Conservation (phyloP, 2,329 filamentous ascomycete species). For the Colletotrichum lentis region DNA sequence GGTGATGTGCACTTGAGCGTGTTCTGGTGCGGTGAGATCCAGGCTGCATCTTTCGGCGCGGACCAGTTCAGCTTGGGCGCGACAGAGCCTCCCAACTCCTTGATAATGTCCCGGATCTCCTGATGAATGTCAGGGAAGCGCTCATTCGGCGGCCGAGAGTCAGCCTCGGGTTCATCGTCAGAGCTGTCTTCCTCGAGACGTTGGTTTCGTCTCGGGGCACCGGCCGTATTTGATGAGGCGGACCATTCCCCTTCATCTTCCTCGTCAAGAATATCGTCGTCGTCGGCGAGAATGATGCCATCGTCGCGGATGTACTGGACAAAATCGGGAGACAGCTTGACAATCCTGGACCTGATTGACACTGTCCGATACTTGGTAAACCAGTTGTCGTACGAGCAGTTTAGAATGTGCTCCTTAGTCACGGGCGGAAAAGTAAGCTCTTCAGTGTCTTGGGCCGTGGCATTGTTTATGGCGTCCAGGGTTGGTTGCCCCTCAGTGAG, state of each 20-base stretch:
- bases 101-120: constrained; percentile 78
- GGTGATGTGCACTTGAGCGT: constrained; percentile 88
- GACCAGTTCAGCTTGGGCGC: constrained; percentile 98
- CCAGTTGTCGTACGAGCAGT: constrained; percentile 95
- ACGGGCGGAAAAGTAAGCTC: constrained; percentile 80
- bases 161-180: constrained; percentile 59
- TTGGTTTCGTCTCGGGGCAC: constrained; percentile 40
- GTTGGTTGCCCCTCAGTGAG: constrained; percentile 37
- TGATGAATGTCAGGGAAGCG: constrained; percentile 78
- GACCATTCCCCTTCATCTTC: constrained; percentile 65
- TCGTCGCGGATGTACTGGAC: constrained; percentile 89
- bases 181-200: constrained; percentile 53
- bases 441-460: constrained; percentile 36
- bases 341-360: constrained; percentile 85
- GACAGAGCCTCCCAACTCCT: constrained; percentile 83
- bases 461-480: constrained; percentile 26
- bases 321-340: constrained; percentile 79
- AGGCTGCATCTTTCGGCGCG: constrained; percentile 92
- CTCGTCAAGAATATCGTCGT: constrained; percentile 62
- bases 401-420: constrained; percentile 84
- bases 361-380: constrained; percentile 78
- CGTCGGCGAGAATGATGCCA: constrained; percentile 85
- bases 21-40: constrained; percentile 85
- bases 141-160: constrained; percentile 58
- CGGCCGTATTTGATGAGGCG: constrained; percentile 37